Base-by-base conservation (phyloP, 305 asterid genomes). In the Salvia sclarea region DNA sequence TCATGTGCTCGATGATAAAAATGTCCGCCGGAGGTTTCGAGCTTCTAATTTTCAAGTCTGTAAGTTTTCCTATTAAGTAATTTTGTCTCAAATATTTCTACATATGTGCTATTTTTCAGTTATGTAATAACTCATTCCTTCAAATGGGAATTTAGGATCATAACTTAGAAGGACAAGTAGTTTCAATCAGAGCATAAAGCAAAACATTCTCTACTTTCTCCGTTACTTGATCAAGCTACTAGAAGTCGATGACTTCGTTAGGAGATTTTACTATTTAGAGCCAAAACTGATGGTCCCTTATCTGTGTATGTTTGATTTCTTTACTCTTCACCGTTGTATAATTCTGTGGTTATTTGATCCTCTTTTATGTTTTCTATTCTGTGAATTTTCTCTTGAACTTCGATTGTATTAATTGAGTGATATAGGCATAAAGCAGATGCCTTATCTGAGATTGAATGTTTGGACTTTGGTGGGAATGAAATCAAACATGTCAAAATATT, bases 1-100 rank as follows among this genome's bases (percentile, higher is more conserved):
- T 69, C 98, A 93, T 79, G 94, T 93, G 85, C 88, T 93, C 88
- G 98, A 93, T 82, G 98, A 93, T 77, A 93, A 93, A 80, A 93
- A 90, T 65, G 98, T 93, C 78, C 89, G 98, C 66, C 76, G 98
- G 73, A 76, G 98, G 63, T 93, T 93, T 60, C 96, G 98, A 63
- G 95, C 98, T 81, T 93, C 98, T 80, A 93, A 90, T 79, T 90
- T 79, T 88, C 97, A 93, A 88, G 97, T 93, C 87, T 84, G 98
- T 90, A 88, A 90, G 96, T 88, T 81, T 68, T 62, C 65, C 91
- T 72, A 25, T 66, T 21, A 25, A 41, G 79, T 50, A 66, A 28
- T 72, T 65, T 75, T 68, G 52, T 11, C 14, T 58, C 66, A 45
- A 41, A 37, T 52, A 64, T 16, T 68, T 22, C 59, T 54, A 35